Evolutionary conservation across 352 stramenopile genomes (phyloP).

Genomic region (Pythium plurisporium): DNA sequence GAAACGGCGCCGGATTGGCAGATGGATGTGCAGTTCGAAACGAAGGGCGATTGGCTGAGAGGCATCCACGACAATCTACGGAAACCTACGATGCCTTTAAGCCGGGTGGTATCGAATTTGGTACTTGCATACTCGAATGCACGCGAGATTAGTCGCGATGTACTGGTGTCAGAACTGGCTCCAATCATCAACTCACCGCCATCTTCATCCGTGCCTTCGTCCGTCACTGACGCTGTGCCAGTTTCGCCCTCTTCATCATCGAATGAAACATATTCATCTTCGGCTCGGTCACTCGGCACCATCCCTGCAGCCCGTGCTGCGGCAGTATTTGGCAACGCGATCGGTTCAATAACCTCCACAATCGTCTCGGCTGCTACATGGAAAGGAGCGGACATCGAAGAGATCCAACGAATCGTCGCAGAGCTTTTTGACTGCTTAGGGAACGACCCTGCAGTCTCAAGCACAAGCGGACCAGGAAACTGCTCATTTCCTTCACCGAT

Average conservation of each 20-base stretch:
- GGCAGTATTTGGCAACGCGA: constrained; percentile 64
- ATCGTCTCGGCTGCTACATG: constrained; percentile 66
- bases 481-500: constrained; percentile 15
- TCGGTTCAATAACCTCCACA: constrained; percentile 52
- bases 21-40: constrained; percentile 43
- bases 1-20: constrained; percentile 62
- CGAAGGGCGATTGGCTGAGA: constrained; percentile 34
- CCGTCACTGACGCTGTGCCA: not conserved
- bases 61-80: constrained; percentile 15
- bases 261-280: not conserved
- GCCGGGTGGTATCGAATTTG: constrained; percentile 61
- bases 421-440: constrained; percentile 45
- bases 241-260: not conserved
- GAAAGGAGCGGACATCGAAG: constrained; percentile 67
- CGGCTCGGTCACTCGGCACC: constrained; percentile 28
- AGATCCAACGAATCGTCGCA: constrained; percentile 46
- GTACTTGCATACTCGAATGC: constrained; percentile 75
- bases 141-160: constrained; percentile 56
- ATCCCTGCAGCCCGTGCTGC: constrained; percentile 74
- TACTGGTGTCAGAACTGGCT: constrained; percentile 69
- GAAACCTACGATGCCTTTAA: constrained; percentile 56
- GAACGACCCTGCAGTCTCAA: not conserved
- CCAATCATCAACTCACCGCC: constrained; percentile 30
- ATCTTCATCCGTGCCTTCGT: not conserved
- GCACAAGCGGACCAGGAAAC: not conserved